A percentile compares a stretch with the other conserved stretches of the same genome.
These are phyloP conservation scores for Tetradesmus obliquus DNA, from an alignment of 139 green algal genomes.

Conservation along the genomic window DNA sequence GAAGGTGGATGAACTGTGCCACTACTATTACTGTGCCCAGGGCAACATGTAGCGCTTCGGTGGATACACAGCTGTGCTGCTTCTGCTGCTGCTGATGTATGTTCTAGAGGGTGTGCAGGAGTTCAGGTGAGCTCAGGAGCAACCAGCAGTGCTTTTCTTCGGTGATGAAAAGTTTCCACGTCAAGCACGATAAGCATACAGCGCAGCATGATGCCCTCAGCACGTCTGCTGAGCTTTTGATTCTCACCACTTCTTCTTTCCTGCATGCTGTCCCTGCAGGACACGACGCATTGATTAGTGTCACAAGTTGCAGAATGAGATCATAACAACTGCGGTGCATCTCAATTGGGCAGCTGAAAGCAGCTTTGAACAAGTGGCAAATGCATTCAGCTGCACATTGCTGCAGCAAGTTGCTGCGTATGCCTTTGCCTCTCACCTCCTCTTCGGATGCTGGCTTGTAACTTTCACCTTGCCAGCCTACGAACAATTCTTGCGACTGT, in stretches of 20 bases:
- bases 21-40: too few relatives aligned
- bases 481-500: slow-evolving; percentile 45
- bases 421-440: background rate
- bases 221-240: background rate
- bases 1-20: too few relatives aligned
- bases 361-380: background rate
- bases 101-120: background rate
- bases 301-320: too few relatives aligned
- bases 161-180: too few relatives aligned
- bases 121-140: background rate
- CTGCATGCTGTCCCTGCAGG: background rate
- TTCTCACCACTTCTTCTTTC: background rate
- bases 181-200: background rate
- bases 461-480: slow-evolving; percentile 59
- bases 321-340: too few relatives aligned
- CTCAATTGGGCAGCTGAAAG: too few relatives aligned
- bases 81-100: too few relatives aligned
- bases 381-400: background rate
- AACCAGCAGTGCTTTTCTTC: too few relatives aligned
- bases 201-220: background rate
- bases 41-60: too few relatives aligned
- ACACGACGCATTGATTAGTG: too few relatives aligned
- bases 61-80: too few relatives aligned
- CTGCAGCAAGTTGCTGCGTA: background rate
- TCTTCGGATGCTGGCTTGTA: slow-evolving; percentile 40